These are phyloP conservation scores for Amesomyces nigricolor DNA, from an alignment of 2,329 filamentous ascomycete genomes.

Conservation along the genomic window DNA sequence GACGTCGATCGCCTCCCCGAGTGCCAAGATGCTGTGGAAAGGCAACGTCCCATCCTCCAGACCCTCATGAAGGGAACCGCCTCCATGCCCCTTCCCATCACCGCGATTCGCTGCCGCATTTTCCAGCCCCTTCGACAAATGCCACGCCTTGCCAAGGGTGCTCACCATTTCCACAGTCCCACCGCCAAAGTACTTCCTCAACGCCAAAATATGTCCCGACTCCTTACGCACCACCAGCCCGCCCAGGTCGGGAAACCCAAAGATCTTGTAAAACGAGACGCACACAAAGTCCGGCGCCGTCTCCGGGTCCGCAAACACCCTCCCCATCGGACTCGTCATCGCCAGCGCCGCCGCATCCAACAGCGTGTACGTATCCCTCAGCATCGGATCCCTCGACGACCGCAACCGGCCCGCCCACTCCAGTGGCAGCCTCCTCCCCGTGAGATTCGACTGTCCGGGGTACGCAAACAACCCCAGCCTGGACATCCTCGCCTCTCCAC, in stretches of 20 bases:
- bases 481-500: not conserved
- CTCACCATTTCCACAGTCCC: constrained; percentile 60
- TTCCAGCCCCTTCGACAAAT: constrained; percentile 45
- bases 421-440: constrained; percentile 55
- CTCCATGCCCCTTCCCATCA: constrained; percentile 16
- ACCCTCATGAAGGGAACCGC: constrained; percentile 47
- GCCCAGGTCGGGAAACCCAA: constrained; percentile 61
- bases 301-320: constrained; percentile 43
- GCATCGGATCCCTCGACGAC: constrained; percentile 21
- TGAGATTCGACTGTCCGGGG: constrained; percentile 67
- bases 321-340: constrained; percentile 54
- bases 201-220: constrained; percentile 49
- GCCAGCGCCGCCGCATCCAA: constrained; percentile 60
- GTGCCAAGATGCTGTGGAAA: constrained; percentile 59
- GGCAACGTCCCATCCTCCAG: constrained; percentile 64
- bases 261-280: constrained; percentile 61
- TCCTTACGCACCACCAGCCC: constrained; percentile 52
- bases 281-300: constrained; percentile 56
- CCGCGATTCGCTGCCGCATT: not conserved
- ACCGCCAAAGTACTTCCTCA: constrained; percentile 60
- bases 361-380: constrained; percentile 46
- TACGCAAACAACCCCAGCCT: constrained; percentile 52
- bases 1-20: constrained; percentile 53
- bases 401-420: constrained; percentile 45
- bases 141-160: constrained; percentile 47